phyloP scores from a whole-genome alignment of 2,329 filamentous ascomycete species.

The Botrytis deweyae region DNA sequence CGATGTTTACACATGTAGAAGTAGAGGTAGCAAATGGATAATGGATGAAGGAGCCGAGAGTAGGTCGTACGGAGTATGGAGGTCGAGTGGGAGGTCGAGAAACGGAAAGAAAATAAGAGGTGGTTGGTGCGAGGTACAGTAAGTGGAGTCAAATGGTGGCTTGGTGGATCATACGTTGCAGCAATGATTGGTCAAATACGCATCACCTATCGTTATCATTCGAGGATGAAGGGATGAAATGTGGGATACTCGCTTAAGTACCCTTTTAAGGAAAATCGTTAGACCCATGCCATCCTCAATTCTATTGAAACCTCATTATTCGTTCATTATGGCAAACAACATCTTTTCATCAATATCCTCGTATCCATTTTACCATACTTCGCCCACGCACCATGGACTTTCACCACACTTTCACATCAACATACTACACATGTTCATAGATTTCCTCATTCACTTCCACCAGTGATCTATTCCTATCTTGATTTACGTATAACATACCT shows the following conservation, averaged over 20 bases:
- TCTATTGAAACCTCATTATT: background rate
- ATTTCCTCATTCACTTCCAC: background rate
- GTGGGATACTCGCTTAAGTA: background rate
- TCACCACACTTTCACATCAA: background rate
- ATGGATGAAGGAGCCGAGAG: background rate
- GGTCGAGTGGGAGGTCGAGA: background rate
- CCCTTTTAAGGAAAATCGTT: background rate
- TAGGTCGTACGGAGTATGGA: background rate
- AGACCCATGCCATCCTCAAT: background rate
- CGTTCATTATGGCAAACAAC: background rate
- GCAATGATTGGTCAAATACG: background rate
- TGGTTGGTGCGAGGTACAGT: slow-evolving; percentile 16
- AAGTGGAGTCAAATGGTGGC: no score
- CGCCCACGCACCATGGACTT: background rate
- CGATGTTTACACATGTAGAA: background rate
- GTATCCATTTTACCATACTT: background rate
- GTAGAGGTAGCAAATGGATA: background rate
- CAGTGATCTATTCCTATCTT: background rate
- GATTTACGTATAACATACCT: background rate
- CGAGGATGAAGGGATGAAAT: background rate
- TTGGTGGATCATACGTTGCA: background rate
- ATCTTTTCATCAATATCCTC: background rate
- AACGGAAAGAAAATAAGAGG: slow-evolving; percentile 2
- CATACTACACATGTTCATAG: background rate
- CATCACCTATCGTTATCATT: background rate